Base-by-base conservation (phyloP, 2,329 filamentous ascomycete species). In the Cyphellophora europaea region DNA sequence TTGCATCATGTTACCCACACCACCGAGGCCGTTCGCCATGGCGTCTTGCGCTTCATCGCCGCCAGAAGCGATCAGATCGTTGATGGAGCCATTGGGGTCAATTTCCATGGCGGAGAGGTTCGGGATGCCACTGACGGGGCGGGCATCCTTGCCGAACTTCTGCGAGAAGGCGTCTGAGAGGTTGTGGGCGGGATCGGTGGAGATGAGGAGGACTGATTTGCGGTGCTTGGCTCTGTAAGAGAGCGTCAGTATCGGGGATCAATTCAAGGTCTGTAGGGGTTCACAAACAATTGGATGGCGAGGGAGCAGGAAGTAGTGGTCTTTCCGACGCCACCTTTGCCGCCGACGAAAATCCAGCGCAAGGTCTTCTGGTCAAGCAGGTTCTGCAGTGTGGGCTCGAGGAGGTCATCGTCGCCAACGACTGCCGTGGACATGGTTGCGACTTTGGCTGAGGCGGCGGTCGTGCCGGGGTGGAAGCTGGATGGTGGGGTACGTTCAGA, bases 71-170 rank as follows among this genome's bases (percentile, higher is more conserved):
- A 98, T 67, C 37, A 98, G 66, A 58, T 98, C 91, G 64, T 95
- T 91, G 61, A 98, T 94, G 55, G 86, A 94, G 31, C 89, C 91
- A 57, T 94, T 96, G 35, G 91, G 91, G 55, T 98, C 91, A 52
- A 98, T 96, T 65, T 98, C 91, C 91, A 98, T 98, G 44, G 91
- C 91, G 57, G 85, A 93, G 49, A 98, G 69, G 61, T 95, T 95
- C 19, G 80, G 77, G 55, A 93, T 95, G 49, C 91, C 91, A 50
- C 94, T 80, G 47, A 98, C 73, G 25, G 94, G 77, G 44, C 87
- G 79, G 35, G 91, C 91, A 63, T 98, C 91, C 71, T 98, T 98
- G 68, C 91, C 91, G 55, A 98, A 98, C 67, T 98, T 98, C 64
- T 98, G 89, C 49, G 85, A 86, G 64, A 98, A 98, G 42, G 91